phyloP scores from a whole-genome alignment of 345 rosid genomes.

The Barbarea vulgaris region DNA sequence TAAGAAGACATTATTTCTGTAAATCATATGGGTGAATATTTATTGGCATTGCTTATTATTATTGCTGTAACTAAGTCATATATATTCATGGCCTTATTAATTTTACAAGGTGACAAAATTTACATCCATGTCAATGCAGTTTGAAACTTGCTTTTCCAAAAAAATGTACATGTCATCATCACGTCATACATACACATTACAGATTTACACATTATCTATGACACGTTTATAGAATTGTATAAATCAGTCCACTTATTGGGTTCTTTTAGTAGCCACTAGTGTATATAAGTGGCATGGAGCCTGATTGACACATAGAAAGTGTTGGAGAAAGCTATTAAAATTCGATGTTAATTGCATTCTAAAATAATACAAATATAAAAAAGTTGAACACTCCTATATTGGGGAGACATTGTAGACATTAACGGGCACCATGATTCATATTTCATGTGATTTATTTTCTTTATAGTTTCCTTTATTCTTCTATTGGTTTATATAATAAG shows the following conservation, averaged over 20 bases:
- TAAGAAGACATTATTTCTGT: not conserved
- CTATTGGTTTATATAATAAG: not conserved
- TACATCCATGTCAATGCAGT: slow-evolving; percentile 30
- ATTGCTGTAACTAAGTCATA: not conserved
- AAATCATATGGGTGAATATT: not conserved
- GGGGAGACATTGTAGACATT: not conserved
- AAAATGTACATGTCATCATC: slow-evolving; percentile 34
- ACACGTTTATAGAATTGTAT: not conserved
- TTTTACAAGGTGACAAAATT: slow-evolving; percentile 20
- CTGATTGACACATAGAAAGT: slow-evolving; percentile 19
- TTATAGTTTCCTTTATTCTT: not conserved
- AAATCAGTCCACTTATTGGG: slow-evolving; percentile 31
- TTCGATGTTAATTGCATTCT: not conserved
- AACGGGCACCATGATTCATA: slow-evolving; percentile 12
- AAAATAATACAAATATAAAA: not conserved
- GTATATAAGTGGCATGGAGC: slow-evolving; percentile 32
- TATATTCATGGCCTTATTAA: not conserved
- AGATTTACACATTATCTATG: not conserved
- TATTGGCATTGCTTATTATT: not conserved
- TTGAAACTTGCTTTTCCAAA: slow-evolving; percentile 26
- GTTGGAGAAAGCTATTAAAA: not conserved
- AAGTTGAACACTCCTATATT: not conserved
- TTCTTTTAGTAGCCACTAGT: slow-evolving; percentile 22
- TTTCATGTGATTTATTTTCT: not conserved
- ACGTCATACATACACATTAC: slow-evolving; percentile 37